Percentiles rank a stretch among this genome's conserved stretches.
Evolutionary conservation across 2,329 filamentous ascomycete genomes (phyloP).

Genomic region (Xylariaceae sp.): DNA sequence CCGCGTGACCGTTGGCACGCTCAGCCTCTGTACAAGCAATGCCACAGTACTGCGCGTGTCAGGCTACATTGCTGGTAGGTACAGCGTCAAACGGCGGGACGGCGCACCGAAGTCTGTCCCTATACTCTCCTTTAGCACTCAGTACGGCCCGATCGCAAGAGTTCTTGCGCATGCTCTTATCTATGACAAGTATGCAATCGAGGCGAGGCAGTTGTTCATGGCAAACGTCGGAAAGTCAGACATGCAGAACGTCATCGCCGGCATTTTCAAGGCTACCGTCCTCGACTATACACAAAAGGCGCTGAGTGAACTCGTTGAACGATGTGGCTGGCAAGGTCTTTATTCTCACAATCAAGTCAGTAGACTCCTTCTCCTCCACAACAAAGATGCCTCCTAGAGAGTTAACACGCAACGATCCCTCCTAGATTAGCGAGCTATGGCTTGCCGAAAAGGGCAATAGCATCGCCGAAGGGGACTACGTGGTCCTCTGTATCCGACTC

Average conservation of each 20-base stretch:
- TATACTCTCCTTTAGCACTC: conserved; percentile 7
- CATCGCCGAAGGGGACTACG: conserved; percentile 1
- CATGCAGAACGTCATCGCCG: conserved; percentile 4
- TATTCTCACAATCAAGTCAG: conserved; percentile 5
- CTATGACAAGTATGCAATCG: conserved; percentile 5
- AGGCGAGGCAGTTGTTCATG: conserved; percentile 3
- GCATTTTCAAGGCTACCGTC: conserved; percentile 5
- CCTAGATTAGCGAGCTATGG: conserved; percentile 3
- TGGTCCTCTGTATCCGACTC: conserved; percentile 5
- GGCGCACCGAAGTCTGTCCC: conserved; percentile 1
- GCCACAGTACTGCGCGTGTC: conserved; percentile 3
- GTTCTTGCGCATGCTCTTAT: conserved; percentile 3
- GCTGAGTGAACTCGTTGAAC: conserved; percentile 4
- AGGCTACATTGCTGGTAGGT: conserved; percentile 5
- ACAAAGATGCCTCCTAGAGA: neutral
- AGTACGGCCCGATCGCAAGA: conserved; percentile 5
- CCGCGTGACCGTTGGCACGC: conserved; percentile 4
- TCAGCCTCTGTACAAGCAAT: conserved; percentile 2
- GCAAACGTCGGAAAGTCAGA: conserved; percentile 5
- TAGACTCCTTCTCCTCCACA: conserved; percentile 1
- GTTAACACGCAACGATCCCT: conserved; percentile 1
- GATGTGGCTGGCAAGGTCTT: conserved; percentile 6
- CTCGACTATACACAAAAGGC: conserved; percentile 6
- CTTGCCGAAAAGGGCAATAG: conserved; percentile 2
- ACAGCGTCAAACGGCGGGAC: conserved; percentile 3